These are phyloP conservation scores for Hyaloscypha bicolor DNA, from an alignment of 495 filamentous ascomycete species.

Conservation along the genomic window DNA sequence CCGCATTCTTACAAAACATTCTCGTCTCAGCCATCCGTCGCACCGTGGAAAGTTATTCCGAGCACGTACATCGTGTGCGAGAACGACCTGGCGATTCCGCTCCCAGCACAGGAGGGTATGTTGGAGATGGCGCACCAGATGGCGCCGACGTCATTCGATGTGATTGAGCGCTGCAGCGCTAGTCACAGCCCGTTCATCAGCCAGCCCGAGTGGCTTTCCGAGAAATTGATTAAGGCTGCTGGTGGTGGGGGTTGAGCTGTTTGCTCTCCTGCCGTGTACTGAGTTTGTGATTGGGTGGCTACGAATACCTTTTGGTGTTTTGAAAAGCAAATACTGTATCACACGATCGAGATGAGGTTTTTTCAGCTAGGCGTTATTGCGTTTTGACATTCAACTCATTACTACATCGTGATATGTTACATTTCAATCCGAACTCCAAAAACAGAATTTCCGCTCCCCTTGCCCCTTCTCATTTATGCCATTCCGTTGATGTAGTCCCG, in stretches of 20 bases:
- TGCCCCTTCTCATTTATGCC: slow-evolving; percentile 14
- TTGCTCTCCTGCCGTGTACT: neutral
- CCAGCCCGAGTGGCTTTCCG: slow-evolving; percentile 34
- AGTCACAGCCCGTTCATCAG: slow-evolving; percentile 40
- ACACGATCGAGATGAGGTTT: slow-evolving; percentile 6
- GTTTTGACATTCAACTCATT: slow-evolving; percentile 11
- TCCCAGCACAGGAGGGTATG: slow-evolving; percentile 25
- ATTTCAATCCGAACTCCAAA: slow-evolving; percentile 22
- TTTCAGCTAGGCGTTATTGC: neutral
- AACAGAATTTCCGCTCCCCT: slow-evolving; percentile 4
- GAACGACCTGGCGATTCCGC: slow-evolving; percentile 32
- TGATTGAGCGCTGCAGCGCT: slow-evolving; percentile 34
- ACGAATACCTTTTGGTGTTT: neutral
- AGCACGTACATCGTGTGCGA: slow-evolving; percentile 31
- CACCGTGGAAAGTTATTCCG: slow-evolving; percentile 24
- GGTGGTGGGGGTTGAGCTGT: slow-evolving; percentile 8
- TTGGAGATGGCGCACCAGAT: slow-evolving; percentile 9
- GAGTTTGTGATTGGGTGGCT: neutral
- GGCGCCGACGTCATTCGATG: slow-evolving; percentile 19
- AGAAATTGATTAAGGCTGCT: slow-evolving; percentile 25
- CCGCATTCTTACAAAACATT: slow-evolving; percentile 23
- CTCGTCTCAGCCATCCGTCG: slow-evolving; percentile 15
- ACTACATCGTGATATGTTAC: slow-evolving; percentile 26
- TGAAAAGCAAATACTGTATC: slow-evolving; percentile 5
- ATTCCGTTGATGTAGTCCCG: slow-evolving; percentile 68